Percentiles rank a stretch among this genome's conserved stretches.
Evolutionary conservation across 352 stramenopile genomes (phyloP).

Genomic region (Globisporangium ultimum): DNA sequence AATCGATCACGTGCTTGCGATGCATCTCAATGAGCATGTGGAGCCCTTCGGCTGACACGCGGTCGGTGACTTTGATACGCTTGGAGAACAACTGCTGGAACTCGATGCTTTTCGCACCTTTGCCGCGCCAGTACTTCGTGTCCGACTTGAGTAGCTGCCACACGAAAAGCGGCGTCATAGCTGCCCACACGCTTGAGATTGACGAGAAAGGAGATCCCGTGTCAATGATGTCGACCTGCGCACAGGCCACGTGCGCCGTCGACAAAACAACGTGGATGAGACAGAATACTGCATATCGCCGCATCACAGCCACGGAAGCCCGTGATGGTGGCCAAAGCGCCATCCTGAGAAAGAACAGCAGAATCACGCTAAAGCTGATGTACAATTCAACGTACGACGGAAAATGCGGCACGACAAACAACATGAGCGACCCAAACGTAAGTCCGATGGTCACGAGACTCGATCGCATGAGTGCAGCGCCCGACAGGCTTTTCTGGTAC

Average conservation of each 20-base stretch:
- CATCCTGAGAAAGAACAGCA: conserved; percentile 4
- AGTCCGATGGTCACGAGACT: conserved; percentile 21
- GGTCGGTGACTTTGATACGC: conserved; percentile 37
- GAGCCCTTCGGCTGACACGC: conserved; percentile 55
- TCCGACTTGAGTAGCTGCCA: conserved; percentile 56
- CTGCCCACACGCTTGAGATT: conserved; percentile 41
- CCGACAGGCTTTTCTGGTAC: conserved; percentile 52
- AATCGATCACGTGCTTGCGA: conserved; percentile 71
- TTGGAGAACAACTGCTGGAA: conserved; percentile 43
- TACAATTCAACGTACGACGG: conserved; percentile 8
- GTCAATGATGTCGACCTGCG: conserved; percentile 36
- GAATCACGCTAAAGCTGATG: conserved; percentile 5
- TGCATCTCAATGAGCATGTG: conserved; percentile 74
- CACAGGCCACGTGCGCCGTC: conserved; percentile 41
- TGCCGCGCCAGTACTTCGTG: conserved; percentile 58
- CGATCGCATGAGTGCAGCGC: conserved; percentile 23
- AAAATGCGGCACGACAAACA: conserved; percentile 4
- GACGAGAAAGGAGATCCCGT: conserved; percentile 53
- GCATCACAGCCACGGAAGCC: conserved; percentile 14
- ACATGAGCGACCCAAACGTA: conserved; percentile 28
- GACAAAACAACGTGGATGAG: conserved; percentile 42
- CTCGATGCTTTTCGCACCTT: conserved; percentile 33
- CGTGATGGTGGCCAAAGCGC: conserved; percentile 28
- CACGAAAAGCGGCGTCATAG: conserved; percentile 45
- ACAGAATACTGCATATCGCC: conserved; percentile 42